Evolutionary conservation across 305 asterid species (phyloP).

Genomic region (Fraxinus angustifolia): DNA sequence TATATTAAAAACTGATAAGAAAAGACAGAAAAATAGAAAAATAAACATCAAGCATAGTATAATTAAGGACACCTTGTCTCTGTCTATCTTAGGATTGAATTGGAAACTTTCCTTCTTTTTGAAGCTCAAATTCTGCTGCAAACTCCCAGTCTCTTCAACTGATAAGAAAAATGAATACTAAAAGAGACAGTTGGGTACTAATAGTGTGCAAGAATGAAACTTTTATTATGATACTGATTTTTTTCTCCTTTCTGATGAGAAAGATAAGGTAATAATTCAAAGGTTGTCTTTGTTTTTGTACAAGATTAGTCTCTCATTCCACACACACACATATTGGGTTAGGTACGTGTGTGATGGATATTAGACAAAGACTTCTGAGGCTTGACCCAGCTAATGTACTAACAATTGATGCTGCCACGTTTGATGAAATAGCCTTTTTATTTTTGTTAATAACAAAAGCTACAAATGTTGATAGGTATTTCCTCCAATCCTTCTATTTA

Average conservation of each 20-base stretch:
- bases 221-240: slow-evolving; percentile 17
- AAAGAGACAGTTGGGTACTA: slow-evolving; percentile 26
- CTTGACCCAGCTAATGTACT: slow-evolving; percentile 6
- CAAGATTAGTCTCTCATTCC: neutral
- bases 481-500: neutral
- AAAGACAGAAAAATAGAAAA: slow-evolving; percentile 1
- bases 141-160: slow-evolving; percentile 22
- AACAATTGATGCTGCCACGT: slow-evolving; percentile 17
- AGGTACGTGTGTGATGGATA: slow-evolving; percentile 9
- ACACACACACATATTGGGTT: slow-evolving; percentile 9
- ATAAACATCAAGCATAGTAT: slow-evolving; percentile 10
- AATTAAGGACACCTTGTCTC: slow-evolving; percentile 2
- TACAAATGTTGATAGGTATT: neutral
- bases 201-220: slow-evolving; percentile 9
- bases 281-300: slow-evolving; percentile 8
- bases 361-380: neutral
- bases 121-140: slow-evolving; percentile 35
- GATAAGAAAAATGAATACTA: slow-evolving; percentile 25
- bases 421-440: neutral
- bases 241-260: slow-evolving; percentile 11
- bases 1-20: neutral
- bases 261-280: slow-evolving; percentile 25
- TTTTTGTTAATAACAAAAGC: neutral
- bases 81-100: slow-evolving; percentile 18
- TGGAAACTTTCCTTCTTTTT: slow-evolving; percentile 38